Evolutionary conservation across 2,329 filamentous ascomycete genomes (phyloP), one percentile per base, ranked within the genome.

Genomic region (Penicillium sclerotigenum): DNA sequence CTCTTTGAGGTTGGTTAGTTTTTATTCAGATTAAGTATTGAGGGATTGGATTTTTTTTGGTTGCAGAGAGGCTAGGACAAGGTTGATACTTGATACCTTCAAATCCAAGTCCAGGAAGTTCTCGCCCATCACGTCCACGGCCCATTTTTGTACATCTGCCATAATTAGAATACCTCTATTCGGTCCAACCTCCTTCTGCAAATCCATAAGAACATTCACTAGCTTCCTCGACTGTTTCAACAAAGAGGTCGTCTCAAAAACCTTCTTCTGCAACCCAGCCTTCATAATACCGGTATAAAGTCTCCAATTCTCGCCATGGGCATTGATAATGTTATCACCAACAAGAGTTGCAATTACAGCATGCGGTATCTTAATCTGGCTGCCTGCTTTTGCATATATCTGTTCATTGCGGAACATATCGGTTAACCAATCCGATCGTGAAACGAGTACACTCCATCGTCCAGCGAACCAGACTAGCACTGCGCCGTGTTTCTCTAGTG

Each of bases 381-480:
- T 77, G 4, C 75, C 76, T n/a, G 69, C 71, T 61, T 76, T 79
- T 10, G 64, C 60, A 47, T 68, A 70, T 5, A 65, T 42, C 10
- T 69, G 54, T 46, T 72, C 70, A 34, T 71, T 65, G 14, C 67
- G 68, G 34, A 73, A 70, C 58, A 73, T 65, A 42, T 80, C 74
- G 4, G 72, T 70, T 4, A 82, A 59, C 54, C 76, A 79, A 0
- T 71, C 62, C 1, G 79, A 79, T 5, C 72, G 73, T 45, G 75
- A 75, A 0, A 80, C 74, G 11, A 81, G 66, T 3, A 81, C 68
- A 45, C 78, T 80, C 80, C 80, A 81, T 38, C 72, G 73, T 0
- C 76, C 77, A 1, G 74, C 79, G 33, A 80, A 80, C 68, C 78
- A 81, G 28, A 81, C 67, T 54, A 79, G 75, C 18, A 80, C 79